Evolutionary conservation across 805 yeast genomes (phyloP).

Genomic region (Hemisphaericaspora nanyangensis): DNA sequence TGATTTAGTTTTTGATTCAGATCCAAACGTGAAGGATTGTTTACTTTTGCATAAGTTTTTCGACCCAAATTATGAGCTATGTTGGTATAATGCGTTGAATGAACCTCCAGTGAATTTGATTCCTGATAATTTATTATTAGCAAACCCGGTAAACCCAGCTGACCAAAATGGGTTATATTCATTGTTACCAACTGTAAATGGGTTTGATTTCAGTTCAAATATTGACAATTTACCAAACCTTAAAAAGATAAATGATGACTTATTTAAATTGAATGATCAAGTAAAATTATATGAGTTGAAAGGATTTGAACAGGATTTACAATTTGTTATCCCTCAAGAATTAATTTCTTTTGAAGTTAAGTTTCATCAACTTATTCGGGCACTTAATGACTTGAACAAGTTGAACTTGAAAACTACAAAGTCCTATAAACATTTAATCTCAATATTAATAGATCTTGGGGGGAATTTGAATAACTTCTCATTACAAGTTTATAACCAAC

Average conservation of each 20-base stretch:
- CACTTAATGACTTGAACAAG: slow-evolving; percentile 33
- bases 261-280: slow-evolving; percentile 30
- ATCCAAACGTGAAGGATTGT: slow-evolving; percentile 30
- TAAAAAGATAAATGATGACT: slow-evolving; percentile 32
- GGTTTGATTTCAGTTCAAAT: slow-evolving; percentile 30
- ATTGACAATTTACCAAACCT: slow-evolving; percentile 30
- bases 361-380: slow-evolving; percentile 29
- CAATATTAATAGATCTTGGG: slow-evolving; percentile 47
- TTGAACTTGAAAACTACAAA: slow-evolving; percentile 35
- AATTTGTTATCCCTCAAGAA: slow-evolving; percentile 23
- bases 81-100: slow-evolving; percentile 50
- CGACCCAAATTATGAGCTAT: slow-evolving; percentile 46
- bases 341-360: slow-evolving; percentile 31
- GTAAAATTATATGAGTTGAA: slow-evolving; percentile 22
- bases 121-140: slow-evolving; percentile 45
- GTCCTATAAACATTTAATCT: slow-evolving; percentile 36
- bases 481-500: slow-evolving; percentile 33
- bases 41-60: slow-evolving; percentile 43
- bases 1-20: slow-evolving; percentile 31
- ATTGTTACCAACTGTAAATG: slow-evolving; percentile 42
- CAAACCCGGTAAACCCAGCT: slow-evolving; percentile 49
- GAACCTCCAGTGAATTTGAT: slow-evolving; percentile 43
- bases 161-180: slow-evolving; percentile 52
- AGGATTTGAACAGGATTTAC: slow-evolving; percentile 11
- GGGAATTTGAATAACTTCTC: slow-evolving; percentile 56